Evolutionary conservation across 495 filamentous ascomycete genomes (phyloP).

Genomic region (Antarctomyces pellizariae): DNA sequence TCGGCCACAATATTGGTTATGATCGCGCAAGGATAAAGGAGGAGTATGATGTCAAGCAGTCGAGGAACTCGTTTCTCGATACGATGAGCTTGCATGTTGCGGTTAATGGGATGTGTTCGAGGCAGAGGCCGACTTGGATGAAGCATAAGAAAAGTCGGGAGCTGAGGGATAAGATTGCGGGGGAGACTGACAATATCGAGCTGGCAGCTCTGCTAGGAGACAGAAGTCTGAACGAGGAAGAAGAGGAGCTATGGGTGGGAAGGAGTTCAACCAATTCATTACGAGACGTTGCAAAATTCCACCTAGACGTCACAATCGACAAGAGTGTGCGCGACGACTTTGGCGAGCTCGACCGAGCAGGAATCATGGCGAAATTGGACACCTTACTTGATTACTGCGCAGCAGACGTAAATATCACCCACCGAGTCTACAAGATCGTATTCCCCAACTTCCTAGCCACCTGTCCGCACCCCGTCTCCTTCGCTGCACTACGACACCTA

Average conservation of each 20-base stretch:
- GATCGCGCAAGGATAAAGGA: conserved; percentile 74
- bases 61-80: conserved; percentile 73
- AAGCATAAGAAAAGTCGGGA: conserved; percentile 80
- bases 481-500: conserved; percentile 77
- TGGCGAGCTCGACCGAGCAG: conserved; percentile 52
- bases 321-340: conserved; percentile 75
- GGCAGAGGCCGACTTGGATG: conserved; percentile 90
- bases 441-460: conserved; percentile 70
- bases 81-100: conserved; percentile 98
- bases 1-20: conserved; percentile 93
- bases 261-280: conserved; percentile 88
- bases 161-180: conserved; percentile 55
- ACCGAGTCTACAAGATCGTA: conserved; percentile 75
- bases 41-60: conserved; percentile 67
- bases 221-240: conserved; percentile 45
- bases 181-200: conserved; percentile 43
- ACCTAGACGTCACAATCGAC: conserved; percentile 77
- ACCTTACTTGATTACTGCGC: conserved; percentile 89
- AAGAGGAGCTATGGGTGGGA: conserved; percentile 87
- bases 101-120: conserved; percentile 97
- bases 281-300: conserved; percentile 89
- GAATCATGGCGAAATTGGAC: conserved; percentile 43
- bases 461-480: conserved; percentile 93
- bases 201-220: conserved; percentile 46
- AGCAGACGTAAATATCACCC: conserved; percentile 79